Evolutionary conservation across 371 early-diverging fungal genomes (phyloP), one percentile per base, ranked within the genome.

Genomic region (Mortierella sp.): DNA sequence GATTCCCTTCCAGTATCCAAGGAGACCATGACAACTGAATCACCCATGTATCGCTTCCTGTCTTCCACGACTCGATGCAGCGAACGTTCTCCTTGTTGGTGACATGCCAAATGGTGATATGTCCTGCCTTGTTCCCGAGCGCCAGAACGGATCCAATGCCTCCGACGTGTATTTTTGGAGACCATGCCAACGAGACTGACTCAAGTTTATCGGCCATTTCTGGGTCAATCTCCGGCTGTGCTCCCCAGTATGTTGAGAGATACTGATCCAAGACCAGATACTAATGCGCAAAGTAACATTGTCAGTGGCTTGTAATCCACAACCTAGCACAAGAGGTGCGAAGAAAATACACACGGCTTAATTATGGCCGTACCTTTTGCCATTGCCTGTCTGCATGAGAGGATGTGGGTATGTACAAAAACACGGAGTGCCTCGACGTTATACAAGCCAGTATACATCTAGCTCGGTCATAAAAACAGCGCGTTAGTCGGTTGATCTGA

Each of bases 381-480:
- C 85, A 85, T 5, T 72, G 81, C 26, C 51, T 69, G 51, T 81
- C 75, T 11, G 71, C 53, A 14, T 57, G 76, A 4, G 81, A 78
- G n/a, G 75, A 69, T 54, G 73, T 48, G 5, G 85, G 81, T 9
- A 76, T 69, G 43, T 85, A 81, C 21, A 81, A 19, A 43, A 78
- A 64, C 0, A 85, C 85, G 4, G 80, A 80, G 70, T 80, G 70
- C 55, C 71, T 77, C 19, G 75, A 74, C 37, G 80, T 80, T 21
- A 80, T 72, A 40, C 78, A 78, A 40, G 84, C 81, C 48, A 84
- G 78, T 50, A 84, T 72, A 59, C 84, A 84, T 69, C 84, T 84
- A 75, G 21, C 10, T 31, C 24, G 44, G 31, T 3, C 44, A 26
- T 24, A 26, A 53, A 53, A 21, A 10, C 24, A 53, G 37, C 46